phyloP scores from a whole-genome alignment of 768 basidiomycete species.

The Russula compacta region DNA sequence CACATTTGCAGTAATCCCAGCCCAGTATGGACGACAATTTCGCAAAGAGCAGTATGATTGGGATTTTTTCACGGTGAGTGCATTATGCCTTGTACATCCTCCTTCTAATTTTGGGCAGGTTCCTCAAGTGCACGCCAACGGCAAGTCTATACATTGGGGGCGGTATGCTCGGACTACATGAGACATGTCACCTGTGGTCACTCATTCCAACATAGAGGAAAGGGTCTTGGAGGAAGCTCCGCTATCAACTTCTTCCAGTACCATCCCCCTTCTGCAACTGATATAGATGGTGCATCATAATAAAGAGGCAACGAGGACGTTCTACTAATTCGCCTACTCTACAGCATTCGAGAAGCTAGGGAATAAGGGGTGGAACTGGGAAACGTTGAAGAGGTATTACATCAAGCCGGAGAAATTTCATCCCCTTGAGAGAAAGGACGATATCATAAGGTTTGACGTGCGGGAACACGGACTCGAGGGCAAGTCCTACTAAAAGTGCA shows the following conservation, averaged over 20 bases:
- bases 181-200: not conserved
- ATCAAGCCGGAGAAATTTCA: constrained; percentile 17
- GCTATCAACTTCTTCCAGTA: constrained; percentile 17
- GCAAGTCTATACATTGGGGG: not conserved
- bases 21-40: not conserved
- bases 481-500: not conserved
- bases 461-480: constrained; percentile 12
- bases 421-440: not conserved
- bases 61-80: constrained; percentile 4
- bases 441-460: constrained; percentile 1
- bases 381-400: constrained; percentile 14
- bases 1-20: not conserved
- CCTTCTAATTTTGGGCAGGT: not conserved
- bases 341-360: constrained; percentile 21
- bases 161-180: not conserved
- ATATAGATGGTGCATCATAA: constrained; percentile 16
- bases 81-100: not conserved
- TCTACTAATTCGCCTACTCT: not conserved
- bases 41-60: constrained; percentile 9
- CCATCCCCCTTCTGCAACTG: constrained; percentile 8
- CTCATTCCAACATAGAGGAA: constrained; percentile 17
- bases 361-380: constrained; percentile 24
- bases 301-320: too few species aligned
- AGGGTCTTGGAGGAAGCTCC: constrained; percentile 23
- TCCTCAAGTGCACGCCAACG: constrained; percentile 6